A percentile compares a stretch with the other conserved stretches of the same genome.
phyloP scores from a whole-genome alignment of 139 green algal species.

The Ostreobium quekettii region DNA sequence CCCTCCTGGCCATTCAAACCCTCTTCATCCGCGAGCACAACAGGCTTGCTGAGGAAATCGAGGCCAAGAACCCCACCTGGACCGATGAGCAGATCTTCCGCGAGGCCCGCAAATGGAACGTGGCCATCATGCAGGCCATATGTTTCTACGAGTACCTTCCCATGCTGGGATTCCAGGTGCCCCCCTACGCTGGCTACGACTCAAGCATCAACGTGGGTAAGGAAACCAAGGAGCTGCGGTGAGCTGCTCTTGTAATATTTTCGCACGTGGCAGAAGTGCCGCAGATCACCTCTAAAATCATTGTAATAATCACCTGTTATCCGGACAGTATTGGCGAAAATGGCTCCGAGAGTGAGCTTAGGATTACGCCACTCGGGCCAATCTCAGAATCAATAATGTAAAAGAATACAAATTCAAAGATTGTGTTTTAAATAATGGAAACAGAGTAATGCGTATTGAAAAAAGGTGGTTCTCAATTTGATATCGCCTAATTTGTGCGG shows the following conservation, averaged over 20 bases:
- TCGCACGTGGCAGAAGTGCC: too few species aligned
- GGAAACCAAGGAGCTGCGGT: neutral
- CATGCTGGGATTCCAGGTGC: slow-evolving; percentile 20
- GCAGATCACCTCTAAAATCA: too few species aligned
- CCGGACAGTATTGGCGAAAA: too few species aligned
- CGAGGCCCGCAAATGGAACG: slow-evolving; percentile 18
- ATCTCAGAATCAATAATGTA: too few species aligned
- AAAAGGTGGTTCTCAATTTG: too few species aligned
- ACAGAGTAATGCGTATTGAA: too few species aligned
- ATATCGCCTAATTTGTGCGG: too few species aligned
- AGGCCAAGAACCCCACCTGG: slow-evolving; percentile 6
- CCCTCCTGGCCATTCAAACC: slow-evolving; percentile 9
- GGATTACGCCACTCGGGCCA: too few species aligned
- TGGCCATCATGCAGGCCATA: slow-evolving; percentile 16
- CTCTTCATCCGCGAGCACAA: slow-evolving; percentile 26
- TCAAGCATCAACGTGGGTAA: slow-evolving; percentile 12
- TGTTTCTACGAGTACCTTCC: slow-evolving; percentile 31
- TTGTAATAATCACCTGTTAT: too few species aligned
- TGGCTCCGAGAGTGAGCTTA: too few species aligned
- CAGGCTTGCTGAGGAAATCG: slow-evolving; percentile 8
- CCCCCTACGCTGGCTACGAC: slow-evolving; percentile 26
- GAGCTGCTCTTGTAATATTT: neutral
- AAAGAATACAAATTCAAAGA: too few species aligned
- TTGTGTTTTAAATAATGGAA: too few species aligned
- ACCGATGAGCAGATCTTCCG: slow-evolving; percentile 26